Evolutionary conservation across 1,139 yeast species (phyloP), one percentile per base, ranked within the genome.

Genomic region (Arxiozyma telluris): DNA sequence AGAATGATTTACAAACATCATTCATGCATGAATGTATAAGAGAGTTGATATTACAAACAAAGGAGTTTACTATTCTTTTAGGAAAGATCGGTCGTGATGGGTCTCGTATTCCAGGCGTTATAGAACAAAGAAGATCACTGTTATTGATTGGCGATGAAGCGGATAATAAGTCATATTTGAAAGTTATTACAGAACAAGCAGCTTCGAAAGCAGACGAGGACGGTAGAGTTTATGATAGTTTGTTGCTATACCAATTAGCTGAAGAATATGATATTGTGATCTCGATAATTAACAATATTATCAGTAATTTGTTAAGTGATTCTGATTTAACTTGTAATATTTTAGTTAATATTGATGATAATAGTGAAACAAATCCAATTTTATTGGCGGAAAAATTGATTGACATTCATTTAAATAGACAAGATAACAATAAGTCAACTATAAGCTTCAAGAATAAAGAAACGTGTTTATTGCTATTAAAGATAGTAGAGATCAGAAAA

Each of bases 191-290:
- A 7, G 95, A 87, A 64, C 82, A 82, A 57, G 90, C 96, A 30
- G 98, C 98, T 1, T 76, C 78, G 52, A 83, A 82, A 61, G 96
- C 98, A 38, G 94, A 88, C 65, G 95, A 89, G 61, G 98, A 90
- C 66, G 98, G 98, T 3, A 79, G 96, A 63, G 77, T 84, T 5
- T 82, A 87, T 58, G 98, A 94, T 67, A 89, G 98, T 12, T 79
- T 94, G 55, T 74, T 88, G 54, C 76, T 93, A 55, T 93, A 88
- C 67, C 96, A 91, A 72, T 78, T 91, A 58, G 82, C 96, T 53
- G 94, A 88, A 70, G 96, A 91, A 64, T 87, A 85, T 68, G 87
- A 87, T 65, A 84, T 88, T 34, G 98, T 89, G n/a, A 80, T 91
- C 17, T 70, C 79, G 0, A 79, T 89, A 57, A 81, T 91, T 58